Evolutionary conservation across 306 rosid species (phyloP).

Genomic region (Prunus salicina): DNA sequence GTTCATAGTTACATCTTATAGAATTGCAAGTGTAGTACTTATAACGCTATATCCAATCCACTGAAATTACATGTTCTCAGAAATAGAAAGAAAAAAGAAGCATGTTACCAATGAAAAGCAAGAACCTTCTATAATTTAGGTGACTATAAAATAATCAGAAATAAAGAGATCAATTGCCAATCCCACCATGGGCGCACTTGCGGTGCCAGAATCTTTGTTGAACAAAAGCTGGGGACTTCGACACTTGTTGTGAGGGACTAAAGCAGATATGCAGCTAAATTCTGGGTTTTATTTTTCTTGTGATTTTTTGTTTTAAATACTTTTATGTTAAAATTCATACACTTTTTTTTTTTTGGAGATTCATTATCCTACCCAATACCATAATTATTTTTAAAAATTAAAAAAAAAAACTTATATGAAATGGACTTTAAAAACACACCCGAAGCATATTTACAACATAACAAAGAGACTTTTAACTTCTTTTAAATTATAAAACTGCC

Average conservation of each 20-base stretch:
- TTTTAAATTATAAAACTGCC: too few relatives aligned
- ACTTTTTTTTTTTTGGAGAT: too few relatives aligned
- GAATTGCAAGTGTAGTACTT: too few relatives aligned
- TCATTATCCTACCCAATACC: too few relatives aligned
- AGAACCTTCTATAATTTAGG: neutral
- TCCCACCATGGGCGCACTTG: neutral
- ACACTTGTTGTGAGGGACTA: neutral
- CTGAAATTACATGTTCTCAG: neutral
- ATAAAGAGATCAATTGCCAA: neutral
- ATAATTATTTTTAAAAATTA: too few relatives aligned
- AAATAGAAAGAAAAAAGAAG: neutral
- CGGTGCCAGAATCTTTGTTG: constrained; percentile 14
- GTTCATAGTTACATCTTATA: neutral
- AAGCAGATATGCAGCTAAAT: constrained; percentile 10
- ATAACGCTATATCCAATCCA: too few relatives aligned
- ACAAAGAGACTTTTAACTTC: too few relatives aligned
- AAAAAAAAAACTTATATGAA: too few relatives aligned
- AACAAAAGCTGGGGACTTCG: constrained; percentile 5
- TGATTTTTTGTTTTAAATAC: neutral
- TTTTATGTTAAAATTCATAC: neutral
- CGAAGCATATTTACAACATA: too few relatives aligned
- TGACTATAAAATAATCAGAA: neutral
- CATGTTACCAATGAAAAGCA: neutral
- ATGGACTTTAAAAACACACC: too few relatives aligned
- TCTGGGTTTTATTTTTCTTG: constrained; percentile 2